Percentiles rank a stretch among this genome's conserved stretches.
These are phyloP conservation scores for Hymenoscyphus infarciens DNA, from an alignment of 2,329 filamentous ascomycete species.

Conservation along the genomic window DNA sequence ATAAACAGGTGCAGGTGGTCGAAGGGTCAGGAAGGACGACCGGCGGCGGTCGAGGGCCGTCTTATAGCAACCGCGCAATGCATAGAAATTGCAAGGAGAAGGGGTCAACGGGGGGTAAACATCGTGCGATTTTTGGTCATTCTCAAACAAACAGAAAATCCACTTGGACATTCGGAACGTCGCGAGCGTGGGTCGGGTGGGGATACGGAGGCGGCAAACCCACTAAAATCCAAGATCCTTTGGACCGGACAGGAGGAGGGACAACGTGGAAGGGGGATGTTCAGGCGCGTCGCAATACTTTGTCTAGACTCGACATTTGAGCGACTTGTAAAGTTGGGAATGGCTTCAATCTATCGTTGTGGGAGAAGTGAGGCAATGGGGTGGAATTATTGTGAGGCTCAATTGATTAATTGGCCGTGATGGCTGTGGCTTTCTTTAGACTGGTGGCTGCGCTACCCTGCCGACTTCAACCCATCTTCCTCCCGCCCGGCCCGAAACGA, in stretches of 20 bases:
- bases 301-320: neutral
- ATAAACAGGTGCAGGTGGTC: neutral
- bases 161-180: conserved; percentile 3
- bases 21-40: neutral
- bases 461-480: too few species aligned
- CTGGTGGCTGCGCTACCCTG: too few species aligned
- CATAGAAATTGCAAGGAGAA: neutral
- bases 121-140: neutral
- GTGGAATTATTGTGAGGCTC: too few species aligned
- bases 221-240: neutral
- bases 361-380: neutral
- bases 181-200: conserved; percentile 1
- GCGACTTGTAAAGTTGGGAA: neutral
- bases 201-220: conserved; percentile 1
- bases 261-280: neutral
- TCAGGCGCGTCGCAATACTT: neutral
- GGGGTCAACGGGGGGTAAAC: conserved; percentile 2
- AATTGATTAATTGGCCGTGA: too few species aligned
- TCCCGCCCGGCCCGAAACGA: too few species aligned
- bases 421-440: too few species aligned
- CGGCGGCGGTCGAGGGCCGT: neutral
- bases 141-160: conserved; percentile 1
- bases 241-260: neutral
- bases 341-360: neutral
- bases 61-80: neutral